phyloP scores from a whole-genome alignment of 1,284 basidiomycete genomes.

The Uromyces viciae-fabae region DNA sequence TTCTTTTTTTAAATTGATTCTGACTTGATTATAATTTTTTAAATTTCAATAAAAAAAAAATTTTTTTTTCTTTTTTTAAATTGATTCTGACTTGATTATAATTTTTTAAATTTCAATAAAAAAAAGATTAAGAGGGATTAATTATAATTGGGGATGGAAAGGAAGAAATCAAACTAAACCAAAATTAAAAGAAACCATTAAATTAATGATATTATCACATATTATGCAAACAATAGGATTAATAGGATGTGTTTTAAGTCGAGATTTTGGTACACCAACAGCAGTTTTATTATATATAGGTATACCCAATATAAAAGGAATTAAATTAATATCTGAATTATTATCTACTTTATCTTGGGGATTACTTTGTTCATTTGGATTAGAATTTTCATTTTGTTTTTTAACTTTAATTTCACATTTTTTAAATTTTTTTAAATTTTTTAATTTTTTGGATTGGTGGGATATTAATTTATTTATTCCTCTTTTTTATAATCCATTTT shows the following conservation, averaged over 20 bases:
- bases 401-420: not conserved
- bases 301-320: slow-evolving; percentile 2
- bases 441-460: slow-evolving; percentile 10
- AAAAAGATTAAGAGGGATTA: slow-evolving; percentile 12
- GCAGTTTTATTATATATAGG: not conserved
- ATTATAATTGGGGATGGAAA: slow-evolving; percentile 36
- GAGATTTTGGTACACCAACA: slow-evolving; percentile 24
- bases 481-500: slow-evolving; percentile 59
- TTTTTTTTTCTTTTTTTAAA: not conserved
- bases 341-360: slow-evolving; percentile 7
- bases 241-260: not conserved
- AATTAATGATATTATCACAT: not conserved
- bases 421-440: not conserved
- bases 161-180: not conserved
- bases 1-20: not conserved
- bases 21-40: not conserved
- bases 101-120: not conserved
- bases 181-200: not conserved
- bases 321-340: slow-evolving; percentile 5
- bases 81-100: not conserved
- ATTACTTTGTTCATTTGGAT: not conserved
- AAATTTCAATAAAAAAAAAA: not conserved
- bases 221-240: not conserved
- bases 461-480: slow-evolving; percentile 47
- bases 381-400: slow-evolving; percentile 12